Base-by-base conservation (phyloP, 2,329 filamentous ascomycete species). In the Diaporthe aspalathi region DNA sequence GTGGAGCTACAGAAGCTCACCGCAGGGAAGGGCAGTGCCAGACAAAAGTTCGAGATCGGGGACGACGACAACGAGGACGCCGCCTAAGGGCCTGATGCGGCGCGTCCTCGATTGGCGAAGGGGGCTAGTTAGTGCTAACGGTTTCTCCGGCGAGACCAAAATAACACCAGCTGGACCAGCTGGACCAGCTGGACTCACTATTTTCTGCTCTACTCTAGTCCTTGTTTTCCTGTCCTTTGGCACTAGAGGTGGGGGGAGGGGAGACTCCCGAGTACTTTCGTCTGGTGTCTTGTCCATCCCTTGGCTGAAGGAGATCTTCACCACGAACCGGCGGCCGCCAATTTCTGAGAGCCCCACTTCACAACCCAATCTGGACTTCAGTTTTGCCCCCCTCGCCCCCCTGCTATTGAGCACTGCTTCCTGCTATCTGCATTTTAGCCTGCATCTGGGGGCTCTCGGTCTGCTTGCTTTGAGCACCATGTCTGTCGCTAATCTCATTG, bases 1-100 rank as follows among this genome's bases (percentile, higher is more conserved):
- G 92, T 98, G 78, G 93, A 93, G 77, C 85, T 97, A 78, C 94
- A 97, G 83, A 92, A 94, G 81, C 91, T 98, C 79, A 95, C 93
- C 74, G 67, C 69, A 40, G 93, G 92, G 77, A 89, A 89, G 79
- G 93, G 93, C 77, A 60, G 53, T 22, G 52, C 70, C 72, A 90
- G 95, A 78, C 94, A 92, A 83, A 97, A 94, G 86, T 94, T 98
- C 85, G 95, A 91, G 84, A 91, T 97, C 84, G 92, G 86, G 81
- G 90, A 93, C 78, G 90, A 93, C 78, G 88, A 93, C 73, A 87
- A 88, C 76, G 90, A 90, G 75, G 88, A 89, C 76, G 83, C 86
- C 72, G 78, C 76, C 77, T 81, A 78, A 80, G 32, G 40, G 35
- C 32, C 47, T 38, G 45, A 49, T 35, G 56, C 50, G 60, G 53